phyloP scores from a whole-genome alignment of 352 stramenopile species.

The Aphanomyces euteiches region DNA sequence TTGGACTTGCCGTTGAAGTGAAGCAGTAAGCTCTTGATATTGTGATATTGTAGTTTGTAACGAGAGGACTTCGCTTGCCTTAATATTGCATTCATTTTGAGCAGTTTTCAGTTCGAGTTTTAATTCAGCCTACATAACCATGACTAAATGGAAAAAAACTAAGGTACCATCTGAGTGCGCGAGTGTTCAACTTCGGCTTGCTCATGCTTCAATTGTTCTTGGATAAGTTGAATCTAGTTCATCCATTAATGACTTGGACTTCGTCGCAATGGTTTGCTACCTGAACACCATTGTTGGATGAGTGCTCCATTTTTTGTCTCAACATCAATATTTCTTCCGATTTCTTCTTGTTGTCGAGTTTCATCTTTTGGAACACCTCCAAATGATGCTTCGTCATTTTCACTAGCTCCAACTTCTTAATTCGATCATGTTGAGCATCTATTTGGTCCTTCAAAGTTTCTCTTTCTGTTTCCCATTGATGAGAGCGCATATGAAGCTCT shows the following conservation, averaged over 20 bases:
- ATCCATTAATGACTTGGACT: neutral
- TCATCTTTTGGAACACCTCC: conserved; percentile 19
- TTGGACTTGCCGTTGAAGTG: neutral
- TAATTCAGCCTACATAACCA: neutral
- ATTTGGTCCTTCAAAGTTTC: neutral
- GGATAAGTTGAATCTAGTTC: neutral
- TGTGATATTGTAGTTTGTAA: conserved; percentile 15
- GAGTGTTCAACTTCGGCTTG: neutral
- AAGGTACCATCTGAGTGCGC: no score
- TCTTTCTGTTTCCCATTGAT: conserved; percentile 14
- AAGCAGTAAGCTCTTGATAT: conserved; percentile 8
- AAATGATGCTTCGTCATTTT: conserved; percentile 24
- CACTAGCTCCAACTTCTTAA: conserved; percentile 17
- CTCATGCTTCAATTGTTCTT: neutral
- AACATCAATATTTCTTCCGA: neutral
- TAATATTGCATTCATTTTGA: conserved; percentile 19
- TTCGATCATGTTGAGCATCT: neutral
- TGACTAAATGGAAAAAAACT: no score
- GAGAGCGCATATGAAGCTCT: neutral
- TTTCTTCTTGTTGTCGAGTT: conserved; percentile 27
- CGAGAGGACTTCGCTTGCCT: neutral
- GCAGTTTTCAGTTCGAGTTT: conserved; percentile 1
- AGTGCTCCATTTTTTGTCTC: neutral
- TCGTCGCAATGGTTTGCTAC: no score
- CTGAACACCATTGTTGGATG: neutral